A percentile compares a stretch with the other conserved stretches of the same genome.
Evolutionary conservation across 176 grass and related monocot species (phyloP).

Genomic region (Cenchrus fungigraminus): DNA sequence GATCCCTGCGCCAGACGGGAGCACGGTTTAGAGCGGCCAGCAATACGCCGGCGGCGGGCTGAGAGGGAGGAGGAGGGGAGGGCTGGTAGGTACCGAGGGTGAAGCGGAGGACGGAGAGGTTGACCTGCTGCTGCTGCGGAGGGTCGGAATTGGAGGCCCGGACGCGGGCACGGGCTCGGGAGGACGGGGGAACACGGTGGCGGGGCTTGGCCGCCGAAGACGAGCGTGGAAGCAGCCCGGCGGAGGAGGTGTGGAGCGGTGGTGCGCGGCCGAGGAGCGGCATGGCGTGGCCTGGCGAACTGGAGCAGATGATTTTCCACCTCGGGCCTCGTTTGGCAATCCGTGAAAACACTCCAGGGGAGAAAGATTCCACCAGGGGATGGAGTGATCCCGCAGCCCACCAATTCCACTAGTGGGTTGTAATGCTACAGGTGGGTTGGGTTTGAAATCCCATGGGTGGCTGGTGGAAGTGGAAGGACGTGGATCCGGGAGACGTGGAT

Average conservation of each 20-base stretch:
- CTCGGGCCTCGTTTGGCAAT: no score
- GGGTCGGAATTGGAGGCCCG: slow-evolving; percentile 59
- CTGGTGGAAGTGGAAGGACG: no score
- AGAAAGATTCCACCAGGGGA: no score
- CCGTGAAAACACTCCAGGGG: no score
- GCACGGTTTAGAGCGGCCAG: background rate
- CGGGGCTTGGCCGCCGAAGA: background rate
- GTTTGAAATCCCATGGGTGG: no score
- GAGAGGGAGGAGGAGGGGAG: background rate
- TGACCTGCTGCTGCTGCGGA: slow-evolving; percentile 60
- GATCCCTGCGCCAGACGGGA: slow-evolving; percentile 54
- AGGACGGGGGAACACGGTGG: slow-evolving; percentile 1
- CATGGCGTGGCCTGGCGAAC: slow-evolving; percentile 17
- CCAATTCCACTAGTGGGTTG: no score
- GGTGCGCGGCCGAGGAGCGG: slow-evolving; percentile 32
- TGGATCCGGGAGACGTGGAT: no score
- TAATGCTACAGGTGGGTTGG: no score
- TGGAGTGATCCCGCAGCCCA: no score
- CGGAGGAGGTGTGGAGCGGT: background rate
- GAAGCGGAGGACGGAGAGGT: slow-evolving; percentile 96
- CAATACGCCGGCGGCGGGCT: background rate
- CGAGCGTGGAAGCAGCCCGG: background rate
- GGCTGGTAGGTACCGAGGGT: slow-evolving; percentile 65
- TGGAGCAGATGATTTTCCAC: background rate
- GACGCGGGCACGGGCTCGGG: slow-evolving; percentile 25